A percentile compares a stretch with the other conserved stretches of the same genome.
These are phyloP conservation scores for Phytophthora pisi DNA, from an alignment of 352 stramenopile species.

Conservation along the genomic window DNA sequence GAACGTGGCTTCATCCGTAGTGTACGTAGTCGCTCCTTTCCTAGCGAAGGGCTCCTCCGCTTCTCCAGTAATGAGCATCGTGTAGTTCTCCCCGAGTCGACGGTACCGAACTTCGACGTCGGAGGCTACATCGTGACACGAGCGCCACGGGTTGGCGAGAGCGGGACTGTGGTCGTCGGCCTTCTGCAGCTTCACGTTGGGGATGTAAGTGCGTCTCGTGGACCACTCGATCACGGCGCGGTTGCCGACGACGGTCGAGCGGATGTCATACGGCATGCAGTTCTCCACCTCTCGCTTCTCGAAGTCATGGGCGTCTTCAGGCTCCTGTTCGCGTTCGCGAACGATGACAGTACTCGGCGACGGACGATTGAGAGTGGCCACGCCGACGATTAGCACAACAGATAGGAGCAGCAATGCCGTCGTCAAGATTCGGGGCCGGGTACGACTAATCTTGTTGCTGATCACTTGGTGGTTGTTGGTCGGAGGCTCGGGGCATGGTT, in stretches of 20 bases:
- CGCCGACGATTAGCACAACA: not conserved
- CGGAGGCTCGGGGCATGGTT: constrained; percentile 21
- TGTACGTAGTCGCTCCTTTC: constrained; percentile 62
- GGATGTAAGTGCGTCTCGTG: constrained; percentile 75
- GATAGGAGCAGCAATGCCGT: not conserved
- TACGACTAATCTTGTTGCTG: not conserved
- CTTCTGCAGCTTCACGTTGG: constrained; percentile 62
- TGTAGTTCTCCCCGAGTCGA: constrained; percentile 41
- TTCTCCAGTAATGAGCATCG: constrained; percentile 25
- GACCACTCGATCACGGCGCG: constrained; percentile 73
- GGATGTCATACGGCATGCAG: constrained; percentile 82
- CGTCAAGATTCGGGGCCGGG: not conserved
- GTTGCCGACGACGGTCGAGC: constrained; percentile 60
- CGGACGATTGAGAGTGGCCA: not conserved
- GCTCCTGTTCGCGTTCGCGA: constrained; percentile 46
- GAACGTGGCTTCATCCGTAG: constrained; percentile 52
- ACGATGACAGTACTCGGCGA: constrained; percentile 22
- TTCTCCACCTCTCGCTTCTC: constrained; percentile 86
- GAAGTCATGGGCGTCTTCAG: constrained; percentile 62
- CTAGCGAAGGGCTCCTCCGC: constrained; percentile 38
- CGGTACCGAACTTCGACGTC: constrained; percentile 64
- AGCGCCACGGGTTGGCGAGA: constrained; percentile 62
- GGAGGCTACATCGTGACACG: constrained; percentile 62
- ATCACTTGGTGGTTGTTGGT: not conserved
- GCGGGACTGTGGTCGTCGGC: constrained; percentile 30